Evolutionary conservation across 78 protist genomes (phyloP).

Genomic region (Dictyostelium purpureum): DNA sequence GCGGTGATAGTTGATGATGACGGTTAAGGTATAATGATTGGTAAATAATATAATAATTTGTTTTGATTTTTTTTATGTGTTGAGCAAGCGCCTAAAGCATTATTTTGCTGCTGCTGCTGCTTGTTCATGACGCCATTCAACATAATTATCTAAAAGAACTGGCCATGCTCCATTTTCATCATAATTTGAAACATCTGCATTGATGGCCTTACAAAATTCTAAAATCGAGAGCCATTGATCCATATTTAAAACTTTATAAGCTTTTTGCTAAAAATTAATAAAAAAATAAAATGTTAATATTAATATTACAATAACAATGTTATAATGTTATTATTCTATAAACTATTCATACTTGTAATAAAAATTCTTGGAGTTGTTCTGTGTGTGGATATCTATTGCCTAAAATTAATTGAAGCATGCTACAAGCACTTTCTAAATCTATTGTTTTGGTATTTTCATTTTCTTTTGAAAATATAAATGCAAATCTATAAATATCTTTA

Average conservation of each 20-base stretch:
- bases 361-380: slow-evolving; percentile 22
- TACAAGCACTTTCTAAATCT: slow-evolving; percentile 61
- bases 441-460: slow-evolving; percentile 45
- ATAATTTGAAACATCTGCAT: slow-evolving; percentile 67
- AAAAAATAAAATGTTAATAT: not conserved
- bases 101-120: not conserved
- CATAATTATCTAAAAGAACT: slow-evolving; percentile 59
- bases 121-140: slow-evolving; percentile 13
- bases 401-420: slow-evolving; percentile 38
- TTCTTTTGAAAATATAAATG: slow-evolving; percentile 62
- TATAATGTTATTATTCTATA: not conserved
- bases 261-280: slow-evolving; percentile 24
- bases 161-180: slow-evolving; percentile 82
- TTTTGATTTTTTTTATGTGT: not conserved
- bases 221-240: slow-evolving; percentile 79
- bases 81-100: too few relatives aligned
- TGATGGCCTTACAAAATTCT: slow-evolving; percentile 52
- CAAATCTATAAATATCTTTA: slow-evolving; percentile 73
- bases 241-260: slow-evolving; percentile 72
- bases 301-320: not conserved
- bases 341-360: slow-evolving; percentile 14
- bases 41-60: too few relatives aligned
- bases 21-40: too few relatives aligned
- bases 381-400: slow-evolving; percentile 65
- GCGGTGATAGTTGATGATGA: too few relatives aligned